phyloP scores from a whole-genome alignment of 768 basidiomycete genomes.

The Tubosaeta sp. region DNA sequence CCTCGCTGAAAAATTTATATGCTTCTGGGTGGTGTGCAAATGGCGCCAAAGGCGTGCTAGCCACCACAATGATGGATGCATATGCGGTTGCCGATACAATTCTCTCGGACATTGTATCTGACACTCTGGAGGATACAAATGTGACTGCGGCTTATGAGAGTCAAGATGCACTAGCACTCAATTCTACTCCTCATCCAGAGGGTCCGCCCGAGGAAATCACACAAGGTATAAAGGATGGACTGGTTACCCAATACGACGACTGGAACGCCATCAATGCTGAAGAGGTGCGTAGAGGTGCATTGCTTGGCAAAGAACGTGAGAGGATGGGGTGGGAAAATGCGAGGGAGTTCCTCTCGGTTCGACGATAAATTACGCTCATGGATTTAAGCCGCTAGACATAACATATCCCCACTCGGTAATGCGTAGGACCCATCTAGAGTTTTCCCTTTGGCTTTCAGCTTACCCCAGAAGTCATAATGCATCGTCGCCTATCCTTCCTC shows the following conservation, averaged over 20 bases:
- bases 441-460: neutral
- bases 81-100: slow-evolving; percentile 74
- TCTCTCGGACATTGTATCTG: slow-evolving; percentile 48
- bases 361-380: slow-evolving; percentile 8
- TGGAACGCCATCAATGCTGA: slow-evolving; percentile 76
- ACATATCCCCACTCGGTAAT: slow-evolving; percentile 10
- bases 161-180: slow-evolving; percentile 28
- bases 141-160: slow-evolving; percentile 1
- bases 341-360: slow-evolving; percentile 25
- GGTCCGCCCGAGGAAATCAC: slow-evolving; percentile 46
- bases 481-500: too few species aligned
- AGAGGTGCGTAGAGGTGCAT: slow-evolving; percentile 59
- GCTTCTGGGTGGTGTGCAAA: slow-evolving; percentile 92
- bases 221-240: slow-evolving; percentile 36
- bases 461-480: too few species aligned
- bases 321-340: slow-evolving; percentile 70
- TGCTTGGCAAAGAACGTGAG: slow-evolving; percentile 67
- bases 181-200: slow-evolving; percentile 38
- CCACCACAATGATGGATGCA: slow-evolving; percentile 90
- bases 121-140: slow-evolving; percentile 14
- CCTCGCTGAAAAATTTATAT: slow-evolving; percentile 61
- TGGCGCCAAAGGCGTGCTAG: slow-evolving; percentile 89
- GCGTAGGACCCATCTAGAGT: neutral
- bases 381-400: slow-evolving; percentile 5
- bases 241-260: slow-evolving; percentile 59